Conservation (phyloP, 345 rosid genomes). For the Melaleuca quinquenervia region DNA sequence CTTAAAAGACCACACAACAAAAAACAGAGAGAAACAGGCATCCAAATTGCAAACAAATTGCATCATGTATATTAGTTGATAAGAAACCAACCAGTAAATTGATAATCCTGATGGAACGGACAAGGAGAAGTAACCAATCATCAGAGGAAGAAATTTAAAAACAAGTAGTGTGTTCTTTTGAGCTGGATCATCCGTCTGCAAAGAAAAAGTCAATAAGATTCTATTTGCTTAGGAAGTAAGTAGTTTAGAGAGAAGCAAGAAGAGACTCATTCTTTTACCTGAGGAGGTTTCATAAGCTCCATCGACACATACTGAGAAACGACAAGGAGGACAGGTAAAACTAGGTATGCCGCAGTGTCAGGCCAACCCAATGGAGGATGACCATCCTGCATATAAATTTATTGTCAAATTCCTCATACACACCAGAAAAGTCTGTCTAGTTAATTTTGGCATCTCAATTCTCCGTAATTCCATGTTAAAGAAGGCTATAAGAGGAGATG, state of each 20-base stretch:
- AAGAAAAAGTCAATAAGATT: constrained; percentile 4
- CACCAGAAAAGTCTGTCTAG: neutral
- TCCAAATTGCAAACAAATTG: neutral
- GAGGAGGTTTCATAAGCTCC: constrained; percentile 99
- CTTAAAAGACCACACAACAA: neutral
- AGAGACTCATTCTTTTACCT: constrained; percentile 30
- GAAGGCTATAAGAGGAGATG: neutral
- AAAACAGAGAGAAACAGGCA: neutral
- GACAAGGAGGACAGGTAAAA: constrained; percentile 89
- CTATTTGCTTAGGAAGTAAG: neutral
- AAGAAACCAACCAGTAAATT: constrained; percentile 80
- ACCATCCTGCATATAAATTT: constrained; percentile 56
- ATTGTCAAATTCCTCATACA: neutral
- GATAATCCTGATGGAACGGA: constrained; percentile 99
- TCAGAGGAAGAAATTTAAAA: constrained; percentile 94
- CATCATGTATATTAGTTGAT: neutral
- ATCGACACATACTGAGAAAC: constrained; percentile 81
- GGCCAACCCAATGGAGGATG: constrained; percentile 97
- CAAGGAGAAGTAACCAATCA: constrained; percentile 96
- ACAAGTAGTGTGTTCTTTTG: constrained; percentile 92
- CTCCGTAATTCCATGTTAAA: neutral
- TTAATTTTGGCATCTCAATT: neutral
- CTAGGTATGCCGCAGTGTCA: constrained; percentile 92
- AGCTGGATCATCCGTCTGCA: constrained; percentile 90
- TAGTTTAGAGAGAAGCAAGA: neutral